Base-by-base conservation (phyloP, 2,329 filamentous ascomycete species). In the Seiridium cupressi region DNA sequence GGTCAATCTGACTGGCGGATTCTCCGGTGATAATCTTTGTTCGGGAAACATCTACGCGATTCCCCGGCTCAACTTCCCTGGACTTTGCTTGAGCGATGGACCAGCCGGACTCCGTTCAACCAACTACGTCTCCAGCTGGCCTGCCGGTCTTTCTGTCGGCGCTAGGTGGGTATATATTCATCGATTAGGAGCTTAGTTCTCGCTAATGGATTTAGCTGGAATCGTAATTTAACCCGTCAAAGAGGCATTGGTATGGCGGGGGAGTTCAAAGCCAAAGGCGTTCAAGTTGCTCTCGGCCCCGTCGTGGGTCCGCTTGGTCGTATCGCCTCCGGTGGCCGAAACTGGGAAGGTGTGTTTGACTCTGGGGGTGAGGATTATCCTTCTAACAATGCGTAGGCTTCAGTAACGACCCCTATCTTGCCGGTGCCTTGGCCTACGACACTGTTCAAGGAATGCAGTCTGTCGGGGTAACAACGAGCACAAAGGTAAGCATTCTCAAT, bases 271-370 rank as follows among this genome's bases (percentile, higher is more conserved):
- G 84, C 76, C 47, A 96, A 96, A 73, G 92, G 92, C 54, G 86
- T 92, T 38, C 90, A 96, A 70, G 82, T 95, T 11, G 83, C 89
- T 60, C 81, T 96, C 8, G 92, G 91, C 0, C 92, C 92, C 2
- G 91, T 91, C 0, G 86, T 91, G 60, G 87, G 87, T 0, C 87
- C 88, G 0, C 69, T 88, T 0, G 88, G 88, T 8, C 79, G 87
- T 2, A 78, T 87, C 53, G 83, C 85, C 1, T 76, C 79, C 31
- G 83, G 84, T 53, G 89, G 89, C 0, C 77, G 89, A 57, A 89
- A 88, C 62, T 90, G 87, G 84, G 86, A 88, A 69, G 84, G 84
- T 71, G 66, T 38, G 36, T 6, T 36, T 7, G 26, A 40, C 7
- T 44, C 31, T 26, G 7, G 3, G 42, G 11, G 26, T 18, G 11